A percentile compares a stretch with the other conserved stretches of the same genome.
phyloP scores from a whole-genome alignment of 768 basidiomycete genomes.

The Xanthoconium stramineum region DNA sequence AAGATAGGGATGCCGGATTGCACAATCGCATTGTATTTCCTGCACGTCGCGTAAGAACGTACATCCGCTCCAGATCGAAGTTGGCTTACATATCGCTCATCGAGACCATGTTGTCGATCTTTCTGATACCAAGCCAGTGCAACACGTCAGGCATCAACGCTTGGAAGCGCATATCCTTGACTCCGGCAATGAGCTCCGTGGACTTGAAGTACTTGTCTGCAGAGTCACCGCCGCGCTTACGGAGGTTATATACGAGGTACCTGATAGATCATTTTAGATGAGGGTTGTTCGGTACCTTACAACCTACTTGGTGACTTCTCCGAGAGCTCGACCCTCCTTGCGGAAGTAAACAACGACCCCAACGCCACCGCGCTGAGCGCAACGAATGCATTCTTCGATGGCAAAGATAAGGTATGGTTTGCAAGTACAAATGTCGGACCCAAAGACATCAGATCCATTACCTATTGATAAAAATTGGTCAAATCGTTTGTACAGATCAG shows the following conservation, averaged over 20 bases:
- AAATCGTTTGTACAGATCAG: neutral
- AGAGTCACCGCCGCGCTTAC: slow-evolving; percentile 90
- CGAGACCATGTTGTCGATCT: slow-evolving; percentile 86
- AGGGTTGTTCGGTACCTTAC: neutral
- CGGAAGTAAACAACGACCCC: slow-evolving; percentile 94
- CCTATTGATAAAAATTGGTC: slow-evolving; percentile 36
- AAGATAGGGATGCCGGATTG: slow-evolving; percentile 80
- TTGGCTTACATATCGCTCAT: slow-evolving; percentile 74
- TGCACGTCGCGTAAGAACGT: slow-evolving; percentile 20
- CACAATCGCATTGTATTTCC: slow-evolving; percentile 95
- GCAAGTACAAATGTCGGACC: slow-evolving; percentile 89
- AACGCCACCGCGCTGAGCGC: slow-evolving; percentile 81
- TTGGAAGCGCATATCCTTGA: slow-evolving; percentile 94
- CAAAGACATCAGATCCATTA: slow-evolving; percentile 95
- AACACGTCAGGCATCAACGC: slow-evolving; percentile 95
- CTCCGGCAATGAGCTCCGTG: slow-evolving; percentile 91
- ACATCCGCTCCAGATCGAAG: neutral
- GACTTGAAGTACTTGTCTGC: slow-evolving; percentile 94
- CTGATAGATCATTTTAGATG: slow-evolving; percentile 32
- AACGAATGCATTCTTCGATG: slow-evolving; percentile 88
- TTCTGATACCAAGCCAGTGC: slow-evolving; percentile 90
- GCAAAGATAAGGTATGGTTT: slow-evolving; percentile 92
- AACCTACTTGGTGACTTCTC: slow-evolving; percentile 85
- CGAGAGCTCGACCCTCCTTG: slow-evolving; percentile 89
- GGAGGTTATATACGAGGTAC: slow-evolving; percentile 93